phyloP scores from a whole-genome alignment of 139 green algal genomes.

The Chlamydomonas incerta region DNA sequence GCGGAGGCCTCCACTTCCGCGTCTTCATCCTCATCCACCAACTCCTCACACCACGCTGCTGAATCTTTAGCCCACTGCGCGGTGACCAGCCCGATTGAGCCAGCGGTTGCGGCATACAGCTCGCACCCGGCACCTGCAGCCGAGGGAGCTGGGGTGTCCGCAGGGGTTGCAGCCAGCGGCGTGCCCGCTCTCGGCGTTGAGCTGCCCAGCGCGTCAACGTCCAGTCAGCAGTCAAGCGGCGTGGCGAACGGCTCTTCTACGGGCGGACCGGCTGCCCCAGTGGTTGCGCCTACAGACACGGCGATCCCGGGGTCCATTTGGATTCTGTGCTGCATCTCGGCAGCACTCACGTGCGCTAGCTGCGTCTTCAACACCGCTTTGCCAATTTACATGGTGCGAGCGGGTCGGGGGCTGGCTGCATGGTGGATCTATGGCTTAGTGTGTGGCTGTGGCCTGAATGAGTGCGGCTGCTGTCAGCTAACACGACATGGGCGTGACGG shows the following conservation, averaged over 20 bases:
- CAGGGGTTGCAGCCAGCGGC: no score
- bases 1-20: conserved; percentile 18
- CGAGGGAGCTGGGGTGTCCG: no score
- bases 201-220: no score
- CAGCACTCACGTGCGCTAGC: conserved; percentile 49
- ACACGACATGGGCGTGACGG: no score
- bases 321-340: conserved; percentile 54
- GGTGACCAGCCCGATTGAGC: no score
- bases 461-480: not conserved
- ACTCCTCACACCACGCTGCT: not conserved
- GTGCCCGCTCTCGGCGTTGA: no score
- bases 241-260: no score
- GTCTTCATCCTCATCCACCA: not conserved
- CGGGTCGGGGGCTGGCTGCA: no score
- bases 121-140: no score
- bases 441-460: no score
- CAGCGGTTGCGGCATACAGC: not conserved
- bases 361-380: conserved; percentile 65
- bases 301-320: conserved; percentile 49
- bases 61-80: not conserved
- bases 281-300: no score
- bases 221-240: not conserved
- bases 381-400: conserved; percentile 63
- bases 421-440: no score
- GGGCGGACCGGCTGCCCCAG: not conserved